phyloP scores from a whole-genome alignment of 257 asterid genomes.

The Solanum bulbocastanum region DNA sequence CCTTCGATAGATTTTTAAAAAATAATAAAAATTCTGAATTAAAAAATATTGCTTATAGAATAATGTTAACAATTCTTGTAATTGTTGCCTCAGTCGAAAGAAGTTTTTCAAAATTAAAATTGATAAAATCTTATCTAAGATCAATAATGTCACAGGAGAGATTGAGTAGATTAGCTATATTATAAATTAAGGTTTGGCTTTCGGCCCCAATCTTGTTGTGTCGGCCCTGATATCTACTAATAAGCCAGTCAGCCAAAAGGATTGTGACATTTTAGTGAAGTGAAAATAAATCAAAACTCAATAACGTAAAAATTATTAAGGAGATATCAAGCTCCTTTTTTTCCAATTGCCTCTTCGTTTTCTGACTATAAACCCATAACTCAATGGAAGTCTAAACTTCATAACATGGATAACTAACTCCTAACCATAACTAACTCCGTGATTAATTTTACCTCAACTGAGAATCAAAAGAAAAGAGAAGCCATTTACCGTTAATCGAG shows the following conservation, averaged over 20 bases:
- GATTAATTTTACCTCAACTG: not conserved
- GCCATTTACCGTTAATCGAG: slow-evolving; percentile 50
- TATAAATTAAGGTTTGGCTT: too few relatives aligned
- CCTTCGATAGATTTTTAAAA: too few relatives aligned
- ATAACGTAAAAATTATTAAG: not conserved
- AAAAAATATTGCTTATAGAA: too few relatives aligned
- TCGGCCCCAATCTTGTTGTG: too few relatives aligned
- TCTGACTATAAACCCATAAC: not conserved
- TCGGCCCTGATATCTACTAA: too few relatives aligned
- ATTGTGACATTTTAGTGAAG: not conserved
- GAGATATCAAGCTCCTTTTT: not conserved
- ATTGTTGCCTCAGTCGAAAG: too few relatives aligned
- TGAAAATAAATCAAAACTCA: not conserved
- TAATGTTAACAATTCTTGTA: too few relatives aligned
- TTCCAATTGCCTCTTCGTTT: not conserved
- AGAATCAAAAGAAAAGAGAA: not conserved
- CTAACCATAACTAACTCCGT: not conserved
- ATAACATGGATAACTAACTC: not conserved
- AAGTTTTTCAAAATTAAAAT: too few relatives aligned
- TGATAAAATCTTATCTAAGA: too few relatives aligned
- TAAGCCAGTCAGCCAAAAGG: not conserved
- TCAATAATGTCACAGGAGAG: too few relatives aligned
- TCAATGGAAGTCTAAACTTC: not conserved
- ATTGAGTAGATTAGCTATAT: too few relatives aligned
- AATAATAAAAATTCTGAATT: too few relatives aligned